These are phyloP conservation scores for Paracorniculantispora psalliotae DNA, from an alignment of 2,329 filamentous ascomycete species.

Conservation along the genomic window DNA sequence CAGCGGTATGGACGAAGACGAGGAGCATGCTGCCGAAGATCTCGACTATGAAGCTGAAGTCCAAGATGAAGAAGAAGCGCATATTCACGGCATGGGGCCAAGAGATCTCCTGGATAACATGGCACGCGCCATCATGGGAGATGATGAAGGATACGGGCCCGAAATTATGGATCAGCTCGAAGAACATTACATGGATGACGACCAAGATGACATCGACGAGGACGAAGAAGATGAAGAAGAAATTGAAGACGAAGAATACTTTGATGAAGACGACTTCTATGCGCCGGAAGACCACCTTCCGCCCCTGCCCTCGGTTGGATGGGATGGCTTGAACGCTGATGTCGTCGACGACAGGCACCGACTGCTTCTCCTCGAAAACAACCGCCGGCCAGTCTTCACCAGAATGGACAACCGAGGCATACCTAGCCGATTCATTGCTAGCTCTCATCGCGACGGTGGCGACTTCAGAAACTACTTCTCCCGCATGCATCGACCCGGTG, in stretches of 20 bases:
- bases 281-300: slow-evolving; percentile 44
- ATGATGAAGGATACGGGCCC: slow-evolving; percentile 47
- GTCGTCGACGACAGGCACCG: slow-evolving; percentile 44
- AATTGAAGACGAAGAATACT: slow-evolving; percentile 62
- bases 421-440: slow-evolving; percentile 50
- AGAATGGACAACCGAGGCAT: slow-evolving; percentile 49
- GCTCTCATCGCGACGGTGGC: slow-evolving; percentile 47
- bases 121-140: slow-evolving; percentile 50
- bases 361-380: slow-evolving; percentile 47
- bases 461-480: slow-evolving; percentile 48
- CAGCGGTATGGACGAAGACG: slow-evolving; percentile 51
- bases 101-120: slow-evolving; percentile 47
- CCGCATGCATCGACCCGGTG: slow-evolving; percentile 49
- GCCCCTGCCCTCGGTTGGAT: slow-evolving; percentile 47
- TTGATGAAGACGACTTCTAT: slow-evolving; percentile 53
- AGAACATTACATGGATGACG: slow-evolving; percentile 50
- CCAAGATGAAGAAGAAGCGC: slow-evolving; percentile 51
- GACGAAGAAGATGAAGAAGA: slow-evolving; percentile 67
- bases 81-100: slow-evolving; percentile 41
- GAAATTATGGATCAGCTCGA: slow-evolving; percentile 48
- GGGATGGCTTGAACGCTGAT: slow-evolving; percentile 52
- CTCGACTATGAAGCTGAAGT: slow-evolving; percentile 51
- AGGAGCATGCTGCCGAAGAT: slow-evolving; percentile 48
- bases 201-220: slow-evolving; percentile 55
- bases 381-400: slow-evolving; percentile 32